Evolutionary conservation across 345 rosid species (phyloP), one percentile per base, ranked within the genome.

Genomic region (Syzygium grande): DNA sequence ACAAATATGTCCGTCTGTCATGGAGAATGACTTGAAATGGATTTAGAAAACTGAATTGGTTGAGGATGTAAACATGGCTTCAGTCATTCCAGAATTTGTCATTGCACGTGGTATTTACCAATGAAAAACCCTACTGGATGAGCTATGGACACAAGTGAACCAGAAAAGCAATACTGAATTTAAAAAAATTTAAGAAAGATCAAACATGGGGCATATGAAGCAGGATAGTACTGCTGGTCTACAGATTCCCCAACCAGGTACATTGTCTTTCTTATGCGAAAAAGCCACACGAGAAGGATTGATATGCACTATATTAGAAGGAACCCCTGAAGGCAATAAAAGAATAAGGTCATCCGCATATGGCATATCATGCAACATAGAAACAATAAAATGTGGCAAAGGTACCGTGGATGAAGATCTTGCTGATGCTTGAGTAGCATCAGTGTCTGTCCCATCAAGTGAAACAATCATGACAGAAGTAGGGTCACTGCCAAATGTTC

Each of bases 401-500:
- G 87, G 80, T 93, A 94, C 96, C 96, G 87, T 51, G 58, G 87
- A 56, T 27, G 91, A 92, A 89, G 95, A 90, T 87, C 91, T 90
- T 89, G 95, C 90, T 51, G 90, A 89, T 84, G 88, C 92, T 88
- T 46, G 90, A 89, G 91, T 90, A 89, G 88, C 91, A 68, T 90
- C 92, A 89, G 73, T 49, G 90, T 89, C 88, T 85, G 92, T 93
- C 87, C 91, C 93, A 92, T 90, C 83, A 85, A 88, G 86, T 87
- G 91, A 87, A 90, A 91, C 92, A 84, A 91, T 91, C 90, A 87
- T 87, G 78, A 83, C 83, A 88, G 93, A 90, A 92, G 86, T 89
- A 91, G 94, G 84, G 77, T 89, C 87, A 91, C 86, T 94, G 85
- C 95, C 94, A 90, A 98, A 95, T 86, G 96, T 94, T 85, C 93